phyloP scores from a whole-genome alignment of 2,329 filamentous ascomycete species.

The Talaromyces sp. region DNA sequence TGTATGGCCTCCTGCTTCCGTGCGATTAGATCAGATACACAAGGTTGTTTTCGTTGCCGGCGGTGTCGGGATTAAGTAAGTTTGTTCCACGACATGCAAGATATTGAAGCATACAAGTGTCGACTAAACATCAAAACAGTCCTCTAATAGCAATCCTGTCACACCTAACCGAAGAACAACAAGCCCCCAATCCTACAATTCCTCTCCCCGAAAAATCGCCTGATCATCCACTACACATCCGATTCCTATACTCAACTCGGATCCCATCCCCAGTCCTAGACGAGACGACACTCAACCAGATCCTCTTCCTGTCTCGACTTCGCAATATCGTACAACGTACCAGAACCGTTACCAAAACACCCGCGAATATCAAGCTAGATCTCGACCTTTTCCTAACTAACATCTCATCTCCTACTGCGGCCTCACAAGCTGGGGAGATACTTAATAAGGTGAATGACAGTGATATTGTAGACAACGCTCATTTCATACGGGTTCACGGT shows the following conservation, averaged over 20 bases:
- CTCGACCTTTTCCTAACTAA: conserved; percentile 35
- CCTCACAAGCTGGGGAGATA: conserved; percentile 8
- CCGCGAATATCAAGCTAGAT: conserved; percentile 23
- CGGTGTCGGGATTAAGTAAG: conserved; percentile 74
- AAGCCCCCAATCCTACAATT: conserved; percentile 14
- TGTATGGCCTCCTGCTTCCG: conserved; percentile 59
- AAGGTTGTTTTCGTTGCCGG: conserved; percentile 71
- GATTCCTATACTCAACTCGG: conserved; percentile 60
- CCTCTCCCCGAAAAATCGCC: conserved; percentile 19
- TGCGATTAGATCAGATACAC: conserved; percentile 44
- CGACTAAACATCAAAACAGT: conserved; percentile 31
- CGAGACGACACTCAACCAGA: conserved; percentile 24
- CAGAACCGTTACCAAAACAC: conserved; percentile 20
- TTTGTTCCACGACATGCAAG: background rate
- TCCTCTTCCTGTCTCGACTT: conserved; percentile 47
- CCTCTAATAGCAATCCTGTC: conserved; percentile 70
- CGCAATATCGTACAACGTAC: conserved; percentile 29
- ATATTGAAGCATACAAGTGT: too few species aligned
- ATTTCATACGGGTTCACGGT: conserved; percentile 18
- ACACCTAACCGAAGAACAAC: conserved; percentile 46
- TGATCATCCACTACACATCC: conserved; percentile 37
- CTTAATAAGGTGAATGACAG: background rate
- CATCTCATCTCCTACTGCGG: conserved; percentile 12
- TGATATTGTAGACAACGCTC: background rate
- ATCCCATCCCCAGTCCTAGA: conserved; percentile 20